Evolutionary conservation across 2,329 filamentous ascomycete genomes (phyloP), one percentile per base, ranked within the genome.

Genomic region (Pseudogymnoascus sp.): DNA sequence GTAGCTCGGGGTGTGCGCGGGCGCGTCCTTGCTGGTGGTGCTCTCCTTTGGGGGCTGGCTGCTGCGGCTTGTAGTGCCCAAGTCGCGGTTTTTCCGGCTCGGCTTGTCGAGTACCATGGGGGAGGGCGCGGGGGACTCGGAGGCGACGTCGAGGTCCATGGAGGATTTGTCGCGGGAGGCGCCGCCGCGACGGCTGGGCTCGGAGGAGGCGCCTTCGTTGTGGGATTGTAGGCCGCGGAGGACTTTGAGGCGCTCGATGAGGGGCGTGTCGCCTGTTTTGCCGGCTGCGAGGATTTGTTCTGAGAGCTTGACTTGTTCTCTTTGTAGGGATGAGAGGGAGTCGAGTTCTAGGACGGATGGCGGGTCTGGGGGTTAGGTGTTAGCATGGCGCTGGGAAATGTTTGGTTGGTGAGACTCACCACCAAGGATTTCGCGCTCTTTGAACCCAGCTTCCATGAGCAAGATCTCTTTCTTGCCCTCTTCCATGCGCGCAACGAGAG

Each of bases 81-180:
- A 66, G 4, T 59, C 64, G 12, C 67, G 69, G 44, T 62, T 31
- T 21, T 34, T 73, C 4, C 70, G 63, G 18, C 67, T 63, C 23
- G 69, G 68, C 42, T 70, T 70, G 38, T 71, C 68, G 12, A 70
- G 18, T 2, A 71, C 38, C 18, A 40, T 69, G 23, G 72, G 67
- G 8, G 71, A 72, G 16, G 72, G 71, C 0, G 66, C 67, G 6
- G 71, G 72, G 6, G 72, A 73, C 42, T 74, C 73, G 3, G 66
- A 66, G 11, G 70, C 64, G 25, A 70, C 71, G 64, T 74, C 73
- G 34, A 69, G 68, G 23, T 74, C 72, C 31, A 71, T 66, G 2
- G 64, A 67, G 7, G 67, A 69, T 46, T 34, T 42, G 8, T 69
- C 69, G 14, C 72, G 69, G 6, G 68, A 65, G 8, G 63, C 64